Conservation (phyloP, 2,329 filamentous ascomycete species). For the Ilyonectria mors-panacis region DNA sequence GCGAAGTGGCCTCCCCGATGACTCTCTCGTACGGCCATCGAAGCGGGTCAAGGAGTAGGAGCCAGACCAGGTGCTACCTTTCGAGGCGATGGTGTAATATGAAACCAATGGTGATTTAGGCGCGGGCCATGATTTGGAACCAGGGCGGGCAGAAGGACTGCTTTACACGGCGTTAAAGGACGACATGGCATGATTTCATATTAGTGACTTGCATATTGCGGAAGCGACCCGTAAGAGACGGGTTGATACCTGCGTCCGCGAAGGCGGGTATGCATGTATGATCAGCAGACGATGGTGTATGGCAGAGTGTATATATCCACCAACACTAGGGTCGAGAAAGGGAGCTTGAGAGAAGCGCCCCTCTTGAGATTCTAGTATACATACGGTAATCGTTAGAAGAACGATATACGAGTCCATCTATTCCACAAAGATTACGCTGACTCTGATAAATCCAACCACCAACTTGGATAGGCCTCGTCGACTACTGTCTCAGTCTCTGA, state of each 20-base stretch:
- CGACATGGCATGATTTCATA: slow-evolving; percentile 18
- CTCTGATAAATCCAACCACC: background rate
- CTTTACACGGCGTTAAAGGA: slow-evolving; percentile 38
- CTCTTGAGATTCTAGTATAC: background rate
- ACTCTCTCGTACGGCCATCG: slow-evolving; percentile 74
- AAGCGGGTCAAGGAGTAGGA: slow-evolving; percentile 74
- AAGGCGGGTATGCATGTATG: slow-evolving; percentile 5
- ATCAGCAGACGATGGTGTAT: slow-evolving; percentile 5
- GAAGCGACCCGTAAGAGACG: background rate
- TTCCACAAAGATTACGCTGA: too few species aligned
- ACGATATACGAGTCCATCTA: background rate
- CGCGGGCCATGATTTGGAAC: slow-evolving; percentile 7
- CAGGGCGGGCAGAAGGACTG: slow-evolving; percentile 2
- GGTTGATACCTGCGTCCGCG: slow-evolving; percentile 38
- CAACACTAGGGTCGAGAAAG: background rate
- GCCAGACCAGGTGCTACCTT: background rate
- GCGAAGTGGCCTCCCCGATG: slow-evolving; percentile 87
- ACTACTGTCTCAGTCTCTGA: background rate
- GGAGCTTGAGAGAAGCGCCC: background rate
- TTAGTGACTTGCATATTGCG: slow-evolving; percentile 7
- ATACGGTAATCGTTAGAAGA: background rate
- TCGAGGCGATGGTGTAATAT: background rate
- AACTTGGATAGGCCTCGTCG: background rate
- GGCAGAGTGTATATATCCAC: background rate
- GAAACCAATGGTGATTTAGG: background rate